A percentile compares a stretch with the other conserved stretches of the same genome.
Conservation (phyloP, 257 asterid genomes). For the Nicotiana tomentosiformis region DNA sequence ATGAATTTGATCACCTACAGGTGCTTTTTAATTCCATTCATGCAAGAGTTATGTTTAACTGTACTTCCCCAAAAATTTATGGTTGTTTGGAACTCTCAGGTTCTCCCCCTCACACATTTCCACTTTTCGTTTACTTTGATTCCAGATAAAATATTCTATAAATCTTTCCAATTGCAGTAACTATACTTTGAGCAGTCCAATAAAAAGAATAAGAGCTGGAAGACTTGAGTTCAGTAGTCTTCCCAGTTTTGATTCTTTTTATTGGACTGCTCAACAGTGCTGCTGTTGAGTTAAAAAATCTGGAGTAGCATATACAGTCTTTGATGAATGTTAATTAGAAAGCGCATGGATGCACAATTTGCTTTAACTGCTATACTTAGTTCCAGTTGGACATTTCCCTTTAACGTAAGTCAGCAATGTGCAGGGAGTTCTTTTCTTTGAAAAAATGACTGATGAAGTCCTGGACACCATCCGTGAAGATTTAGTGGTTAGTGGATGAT, state of each 20-base stretch:
- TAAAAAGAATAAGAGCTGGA: not conserved
- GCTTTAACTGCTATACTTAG: not conserved
- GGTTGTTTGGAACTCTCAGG: not conserved
- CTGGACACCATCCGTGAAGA: conserved; percentile 62
- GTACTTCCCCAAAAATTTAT: not conserved
- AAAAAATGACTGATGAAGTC: conserved; percentile 76
- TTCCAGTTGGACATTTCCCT: conserved; percentile 3
- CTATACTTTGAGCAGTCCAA: not conserved
- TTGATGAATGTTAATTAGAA: not conserved
- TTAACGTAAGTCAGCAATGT: not conserved
- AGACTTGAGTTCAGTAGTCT: not conserved
- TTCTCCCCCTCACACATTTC: conserved; percentile 62
- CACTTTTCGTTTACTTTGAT: not conserved
- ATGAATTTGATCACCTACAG: conserved; percentile 90
- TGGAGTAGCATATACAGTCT: not conserved
- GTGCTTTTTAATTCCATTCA: conserved; percentile 24
- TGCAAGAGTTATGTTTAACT: not conserved
- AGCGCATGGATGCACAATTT: not conserved
- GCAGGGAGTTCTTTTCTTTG: conserved; percentile 94
- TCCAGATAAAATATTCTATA: not conserved
- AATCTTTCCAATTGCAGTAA: conserved; percentile 3
- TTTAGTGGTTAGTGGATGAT: conserved; percentile 48
- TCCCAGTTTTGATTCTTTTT: not conserved
- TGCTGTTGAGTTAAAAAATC: not conserved
- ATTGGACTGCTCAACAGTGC: not conserved